A percentile compares a stretch with the other conserved stretches of the same genome.
Conservation (phyloP, 2,329 filamentous ascomycete species). For the Stagonosporopsis rhizophila region DNA sequence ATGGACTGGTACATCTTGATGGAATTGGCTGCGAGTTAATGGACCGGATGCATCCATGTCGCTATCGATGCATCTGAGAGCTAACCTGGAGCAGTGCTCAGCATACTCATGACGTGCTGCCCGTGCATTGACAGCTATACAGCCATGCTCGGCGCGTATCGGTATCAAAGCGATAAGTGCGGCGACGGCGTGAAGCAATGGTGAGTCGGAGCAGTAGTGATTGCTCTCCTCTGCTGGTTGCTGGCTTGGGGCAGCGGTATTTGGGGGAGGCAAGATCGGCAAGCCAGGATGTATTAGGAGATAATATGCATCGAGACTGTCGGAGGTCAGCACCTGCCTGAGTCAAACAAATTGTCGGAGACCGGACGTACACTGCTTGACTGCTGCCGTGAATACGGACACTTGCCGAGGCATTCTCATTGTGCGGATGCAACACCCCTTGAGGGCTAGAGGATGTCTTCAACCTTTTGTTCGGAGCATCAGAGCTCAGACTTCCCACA, state of each 20-base stretch:
- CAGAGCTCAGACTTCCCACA: neutral
- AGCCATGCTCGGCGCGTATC: neutral
- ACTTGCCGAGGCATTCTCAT: neutral
- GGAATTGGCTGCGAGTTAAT: neutral
- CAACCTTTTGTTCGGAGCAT: neutral
- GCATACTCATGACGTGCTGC: slow-evolving; percentile 1
- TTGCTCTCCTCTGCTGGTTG: neutral
- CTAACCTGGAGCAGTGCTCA: neutral
- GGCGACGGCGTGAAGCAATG: slow-evolving; percentile 7
- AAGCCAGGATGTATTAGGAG: slow-evolving; percentile 11
- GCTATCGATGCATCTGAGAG: slow-evolving; percentile 2
- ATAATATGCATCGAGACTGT: slow-evolving; percentile 12
- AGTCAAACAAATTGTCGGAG: neutral
- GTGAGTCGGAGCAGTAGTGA: neutral
- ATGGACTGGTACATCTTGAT: slow-evolving; percentile 4
- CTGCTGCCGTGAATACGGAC: neutral
- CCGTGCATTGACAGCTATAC: neutral
- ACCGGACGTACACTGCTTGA: neutral
- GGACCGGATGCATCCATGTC: slow-evolving; percentile 6
- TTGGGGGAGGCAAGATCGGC: slow-evolving; percentile 8
- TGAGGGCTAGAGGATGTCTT: neutral
- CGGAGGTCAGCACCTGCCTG: neutral
- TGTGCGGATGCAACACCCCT: neutral
- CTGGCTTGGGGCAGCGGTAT: neutral
- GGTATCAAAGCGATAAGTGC: slow-evolving; percentile 3